These are phyloP conservation scores for Penicillium robsamsonii DNA, from an alignment of 495 filamentous ascomycete genomes.

Conservation along the genomic window DNA sequence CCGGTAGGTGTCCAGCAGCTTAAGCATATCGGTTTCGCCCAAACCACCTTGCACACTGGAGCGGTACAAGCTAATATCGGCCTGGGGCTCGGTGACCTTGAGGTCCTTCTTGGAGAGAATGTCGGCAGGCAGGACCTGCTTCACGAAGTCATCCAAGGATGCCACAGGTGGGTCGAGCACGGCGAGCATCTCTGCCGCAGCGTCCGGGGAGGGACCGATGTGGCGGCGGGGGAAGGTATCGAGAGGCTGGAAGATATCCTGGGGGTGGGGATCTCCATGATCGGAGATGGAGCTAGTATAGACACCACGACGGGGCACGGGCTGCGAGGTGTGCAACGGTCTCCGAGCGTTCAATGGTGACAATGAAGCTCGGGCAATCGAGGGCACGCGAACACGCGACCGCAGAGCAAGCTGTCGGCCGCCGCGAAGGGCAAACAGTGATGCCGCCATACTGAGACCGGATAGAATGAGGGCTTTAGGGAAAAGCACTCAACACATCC, in stretches of 20 bases:
- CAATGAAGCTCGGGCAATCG: conserved; percentile 30
- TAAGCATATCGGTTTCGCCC: conserved; percentile 67
- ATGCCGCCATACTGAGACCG: conserved; percentile 37
- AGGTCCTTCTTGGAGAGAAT: conserved; percentile 72
- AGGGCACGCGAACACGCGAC: conserved; percentile 31
- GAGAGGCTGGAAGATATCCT: conserved; percentile 48
- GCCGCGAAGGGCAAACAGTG: conserved; percentile 43
- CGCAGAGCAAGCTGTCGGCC: conserved; percentile 44
- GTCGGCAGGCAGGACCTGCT: conserved; percentile 78
- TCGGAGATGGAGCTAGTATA: conserved; percentile 43
- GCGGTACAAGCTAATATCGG: conserved; percentile 40
- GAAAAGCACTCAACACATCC: conserved; percentile 20
- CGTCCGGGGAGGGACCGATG: conserved; percentile 80
- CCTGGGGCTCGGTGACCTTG: conserved; percentile 35
- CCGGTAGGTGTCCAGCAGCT: conserved; percentile 61
- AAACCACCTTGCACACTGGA: conserved; percentile 53
- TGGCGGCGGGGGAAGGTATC: conserved; percentile 83
- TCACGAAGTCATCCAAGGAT: conserved; percentile 82
- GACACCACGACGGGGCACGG: conserved; percentile 34
- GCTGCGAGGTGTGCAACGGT: conserved; percentile 27
- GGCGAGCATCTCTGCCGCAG: conserved; percentile 76
- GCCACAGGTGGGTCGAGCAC: conserved; percentile 71
- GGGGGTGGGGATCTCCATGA: conserved; percentile 44
- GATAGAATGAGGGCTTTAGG: conserved; percentile 13
- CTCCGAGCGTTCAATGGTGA: conserved; percentile 28